Percentiles rank a stretch among this genome's conserved stretches.
Conservation (phyloP, 352 stramenopile species). For the Globisporangium cederbergense region DNA sequence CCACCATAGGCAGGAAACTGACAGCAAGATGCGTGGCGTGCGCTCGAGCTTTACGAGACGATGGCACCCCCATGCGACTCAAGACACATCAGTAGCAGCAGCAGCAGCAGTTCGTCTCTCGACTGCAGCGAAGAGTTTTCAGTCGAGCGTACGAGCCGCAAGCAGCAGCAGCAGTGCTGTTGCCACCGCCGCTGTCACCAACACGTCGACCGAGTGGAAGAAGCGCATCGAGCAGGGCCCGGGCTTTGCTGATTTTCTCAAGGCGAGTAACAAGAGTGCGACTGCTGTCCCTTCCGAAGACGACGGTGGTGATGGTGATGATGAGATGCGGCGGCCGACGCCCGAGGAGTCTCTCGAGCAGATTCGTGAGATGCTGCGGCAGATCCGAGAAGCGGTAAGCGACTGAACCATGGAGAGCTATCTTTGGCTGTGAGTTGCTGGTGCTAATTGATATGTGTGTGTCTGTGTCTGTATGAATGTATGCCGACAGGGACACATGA, state of each 20-base stretch:
- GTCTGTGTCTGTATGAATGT: not conserved
- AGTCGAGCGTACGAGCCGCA: not conserved
- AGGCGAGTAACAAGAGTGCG: not conserved
- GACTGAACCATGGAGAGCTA: not conserved
- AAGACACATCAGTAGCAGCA: not conserved
- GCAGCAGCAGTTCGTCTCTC: not conserved
- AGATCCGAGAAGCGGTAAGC: slow-evolving; percentile 19
- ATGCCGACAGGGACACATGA: slow-evolving; percentile 10
- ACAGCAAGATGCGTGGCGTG: not conserved
- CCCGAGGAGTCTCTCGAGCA: slow-evolving; percentile 26
- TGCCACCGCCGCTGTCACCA: not conserved
- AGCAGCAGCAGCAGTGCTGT: not conserved
- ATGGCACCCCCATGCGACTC: not conserved
- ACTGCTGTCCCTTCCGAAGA: not conserved
- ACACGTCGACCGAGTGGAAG: slow-evolving; percentile 26
- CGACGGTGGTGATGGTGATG: not conserved
- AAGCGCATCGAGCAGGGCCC: slow-evolving; percentile 28
- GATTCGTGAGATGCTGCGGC: slow-evolving; percentile 24
- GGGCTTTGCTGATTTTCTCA: slow-evolving; percentile 34
- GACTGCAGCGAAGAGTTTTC: not conserved
- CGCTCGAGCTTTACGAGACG: not conserved
- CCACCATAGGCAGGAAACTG: not conserved
- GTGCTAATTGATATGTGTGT: not conserved
- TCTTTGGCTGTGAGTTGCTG: not conserved
- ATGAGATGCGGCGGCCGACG: slow-evolving; percentile 7